Conservation (phyloP, 2,329 filamentous ascomycete genomes). For the Colletotrichum orbiculare region DNA sequence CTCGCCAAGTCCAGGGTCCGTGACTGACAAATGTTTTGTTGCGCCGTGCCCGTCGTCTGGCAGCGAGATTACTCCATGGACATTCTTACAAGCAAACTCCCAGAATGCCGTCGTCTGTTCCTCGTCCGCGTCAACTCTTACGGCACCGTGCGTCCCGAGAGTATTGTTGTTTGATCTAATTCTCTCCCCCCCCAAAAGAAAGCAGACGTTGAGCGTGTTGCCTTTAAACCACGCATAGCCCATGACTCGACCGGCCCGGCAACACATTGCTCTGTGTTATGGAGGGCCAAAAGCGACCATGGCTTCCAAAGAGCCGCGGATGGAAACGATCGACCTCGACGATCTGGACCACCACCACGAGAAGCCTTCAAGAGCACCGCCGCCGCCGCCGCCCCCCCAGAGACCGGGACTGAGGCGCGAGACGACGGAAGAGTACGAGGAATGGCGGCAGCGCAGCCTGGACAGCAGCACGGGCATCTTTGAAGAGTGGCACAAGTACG, state of each 20-base stretch:
- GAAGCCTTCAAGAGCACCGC: too few relatives aligned
- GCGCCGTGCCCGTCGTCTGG: too few relatives aligned
- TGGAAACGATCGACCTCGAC: conserved; percentile 18
- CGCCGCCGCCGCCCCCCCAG: background rate
- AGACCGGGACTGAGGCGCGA: conserved; percentile 7
- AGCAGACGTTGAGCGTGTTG: too few relatives aligned
- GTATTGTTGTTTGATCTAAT: too few relatives aligned
- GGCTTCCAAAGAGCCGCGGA: conserved; percentile 6
- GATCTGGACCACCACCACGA: conserved; percentile 15
- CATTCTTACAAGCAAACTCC: too few relatives aligned
- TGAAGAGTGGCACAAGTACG: background rate
- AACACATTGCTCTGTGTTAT: background rate
- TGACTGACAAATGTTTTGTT: too few relatives aligned
- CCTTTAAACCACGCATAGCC: background rate
- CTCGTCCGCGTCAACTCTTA: too few relatives aligned
- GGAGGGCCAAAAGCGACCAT: background rate
- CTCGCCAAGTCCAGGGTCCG: too few relatives aligned
- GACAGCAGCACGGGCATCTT: background rate
- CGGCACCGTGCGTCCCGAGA: too few relatives aligned
- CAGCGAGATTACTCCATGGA: too few relatives aligned
- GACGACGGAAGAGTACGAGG: background rate
- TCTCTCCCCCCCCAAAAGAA: too few relatives aligned
- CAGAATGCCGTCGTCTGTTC: too few relatives aligned
- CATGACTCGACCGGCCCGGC: conserved; percentile 16
- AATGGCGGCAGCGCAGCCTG: conserved; percentile 2